Conservation (phyloP, 2,329 filamentous ascomycete genomes). For the Cladosporium sp. region DNA sequence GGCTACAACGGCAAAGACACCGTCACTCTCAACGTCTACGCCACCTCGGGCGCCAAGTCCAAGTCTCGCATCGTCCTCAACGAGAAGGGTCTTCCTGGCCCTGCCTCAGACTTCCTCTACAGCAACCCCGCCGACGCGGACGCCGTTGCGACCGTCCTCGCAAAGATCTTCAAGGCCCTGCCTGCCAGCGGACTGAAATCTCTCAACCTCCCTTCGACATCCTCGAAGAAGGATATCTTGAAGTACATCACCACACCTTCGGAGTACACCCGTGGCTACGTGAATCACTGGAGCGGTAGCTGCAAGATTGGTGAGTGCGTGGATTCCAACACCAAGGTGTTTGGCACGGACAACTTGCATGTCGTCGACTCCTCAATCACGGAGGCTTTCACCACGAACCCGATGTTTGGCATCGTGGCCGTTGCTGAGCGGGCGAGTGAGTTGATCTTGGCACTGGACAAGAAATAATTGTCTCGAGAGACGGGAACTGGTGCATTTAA, state of each 20-base stretch:
- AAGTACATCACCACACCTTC: constrained; percentile 54
- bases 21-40: constrained; percentile 60
- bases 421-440: constrained; percentile 56
- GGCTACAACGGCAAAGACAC: constrained; percentile 55
- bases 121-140: constrained; percentile 51
- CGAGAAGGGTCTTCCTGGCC: constrained; percentile 58
- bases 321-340: constrained; percentile 50
- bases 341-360: constrained; percentile 54
- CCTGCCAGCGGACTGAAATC: constrained; percentile 48
- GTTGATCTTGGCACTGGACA: constrained; percentile 45
- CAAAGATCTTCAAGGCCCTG: constrained; percentile 52
- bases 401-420: constrained; percentile 58
- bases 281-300: constrained; percentile 58
- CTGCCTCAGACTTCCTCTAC: constrained; percentile 55
- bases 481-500: background rate
- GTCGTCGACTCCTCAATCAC: constrained; percentile 56
- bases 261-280: constrained; percentile 52
- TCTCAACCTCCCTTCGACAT: constrained; percentile 51
- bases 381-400: constrained; percentile 56
- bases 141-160: constrained; percentile 54
- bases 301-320: constrained; percentile 56
- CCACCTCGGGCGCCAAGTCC: constrained; percentile 57
- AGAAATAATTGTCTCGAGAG: constrained; percentile 1
- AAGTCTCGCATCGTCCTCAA: constrained; percentile 56
- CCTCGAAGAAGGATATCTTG: constrained; percentile 52